Conservation (phyloP, 2,329 filamentous ascomycete genomes). For the Pseudogymnoascus sp. region DNA sequence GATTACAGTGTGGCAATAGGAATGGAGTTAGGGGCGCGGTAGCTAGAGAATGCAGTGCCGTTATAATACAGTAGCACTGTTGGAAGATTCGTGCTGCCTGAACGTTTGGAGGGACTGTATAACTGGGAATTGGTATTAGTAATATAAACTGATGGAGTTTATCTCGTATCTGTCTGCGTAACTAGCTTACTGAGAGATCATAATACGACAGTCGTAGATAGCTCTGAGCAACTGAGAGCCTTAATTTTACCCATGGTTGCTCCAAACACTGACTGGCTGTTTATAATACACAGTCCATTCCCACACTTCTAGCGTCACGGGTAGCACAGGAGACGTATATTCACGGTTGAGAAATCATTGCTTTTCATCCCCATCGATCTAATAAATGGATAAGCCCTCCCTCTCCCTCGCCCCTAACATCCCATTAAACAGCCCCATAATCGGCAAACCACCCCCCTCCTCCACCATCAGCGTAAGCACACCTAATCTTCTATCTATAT, state of each 20-base stretch:
- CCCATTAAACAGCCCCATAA: not conserved
- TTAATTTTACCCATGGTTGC: not conserved
- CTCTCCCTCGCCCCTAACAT: not conserved
- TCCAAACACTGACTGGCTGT: too few relatives aligned
- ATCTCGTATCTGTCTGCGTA: not conserved
- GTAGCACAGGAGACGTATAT: not conserved
- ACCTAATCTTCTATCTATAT: not conserved
- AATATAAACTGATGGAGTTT: not conserved
- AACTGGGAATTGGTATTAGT: not conserved
- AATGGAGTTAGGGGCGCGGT: not conserved
- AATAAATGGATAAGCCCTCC: not conserved
- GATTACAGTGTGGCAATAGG: not conserved
- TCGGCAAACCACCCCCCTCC: not conserved
- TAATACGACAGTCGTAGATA: not conserved
- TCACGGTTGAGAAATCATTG: not conserved
- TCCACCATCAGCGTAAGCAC: not conserved
- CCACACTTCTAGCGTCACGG: not conserved
- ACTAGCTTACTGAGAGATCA: not conserved
- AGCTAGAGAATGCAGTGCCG: not conserved
- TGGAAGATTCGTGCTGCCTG: not conserved
- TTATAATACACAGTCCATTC: too few relatives aligned
- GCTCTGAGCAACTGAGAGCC: too few relatives aligned
- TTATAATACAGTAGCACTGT: slow-evolving; percentile 1
- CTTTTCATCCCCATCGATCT: not conserved
- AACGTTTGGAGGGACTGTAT: not conserved